Percentiles rank a stretch among this genome's conserved stretches.
Evolutionary conservation across 1,139 yeast genomes (phyloP).

Genomic region (Yamadazyma diddensiae): DNA sequence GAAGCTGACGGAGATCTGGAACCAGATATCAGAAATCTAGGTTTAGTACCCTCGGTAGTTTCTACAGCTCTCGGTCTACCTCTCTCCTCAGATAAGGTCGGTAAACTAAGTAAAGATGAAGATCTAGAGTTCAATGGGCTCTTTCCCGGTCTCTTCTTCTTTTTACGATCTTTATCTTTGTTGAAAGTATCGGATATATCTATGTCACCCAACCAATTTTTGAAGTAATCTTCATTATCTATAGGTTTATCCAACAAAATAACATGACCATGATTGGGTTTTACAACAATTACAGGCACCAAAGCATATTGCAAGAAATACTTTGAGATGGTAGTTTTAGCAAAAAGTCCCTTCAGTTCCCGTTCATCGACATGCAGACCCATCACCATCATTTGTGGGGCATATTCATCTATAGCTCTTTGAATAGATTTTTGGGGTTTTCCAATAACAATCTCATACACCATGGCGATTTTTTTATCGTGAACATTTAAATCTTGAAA

Average conservation of each 20-base stretch:
- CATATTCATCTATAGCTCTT: conserved; percentile 56
- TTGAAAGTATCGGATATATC: conserved; percentile 19
- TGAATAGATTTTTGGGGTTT: conserved; percentile 55
- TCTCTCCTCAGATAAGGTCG: conserved; percentile 13
- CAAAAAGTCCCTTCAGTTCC: conserved; percentile 41
- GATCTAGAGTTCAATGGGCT: conserved; percentile 11
- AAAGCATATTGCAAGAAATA: conserved; percentile 65
- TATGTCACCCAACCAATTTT: conserved; percentile 25
- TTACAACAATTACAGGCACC: conserved; percentile 67
- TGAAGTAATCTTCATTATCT: conserved; percentile 29
- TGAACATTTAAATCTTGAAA: conserved; percentile 48
- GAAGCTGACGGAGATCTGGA: conserved; percentile 14
- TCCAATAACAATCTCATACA: conserved; percentile 62
- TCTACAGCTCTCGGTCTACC: conserved; percentile 12
- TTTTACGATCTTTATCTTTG: conserved; percentile 11
- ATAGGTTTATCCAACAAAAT: conserved; percentile 26
- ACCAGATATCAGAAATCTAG: conserved; percentile 9
- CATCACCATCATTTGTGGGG: conserved; percentile 63
- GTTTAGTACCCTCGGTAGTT: conserved; percentile 4
- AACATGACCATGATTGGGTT: conserved; percentile 48
- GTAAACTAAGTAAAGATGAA: conserved; percentile 10
- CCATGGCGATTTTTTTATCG: conserved; percentile 48
- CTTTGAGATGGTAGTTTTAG: conserved; percentile 52
- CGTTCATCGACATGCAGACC: conserved; percentile 51
- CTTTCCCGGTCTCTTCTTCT: conserved; percentile 4